Conservation (phyloP, 345 rosid genomes). For the Hypericum perforatum region DNA sequence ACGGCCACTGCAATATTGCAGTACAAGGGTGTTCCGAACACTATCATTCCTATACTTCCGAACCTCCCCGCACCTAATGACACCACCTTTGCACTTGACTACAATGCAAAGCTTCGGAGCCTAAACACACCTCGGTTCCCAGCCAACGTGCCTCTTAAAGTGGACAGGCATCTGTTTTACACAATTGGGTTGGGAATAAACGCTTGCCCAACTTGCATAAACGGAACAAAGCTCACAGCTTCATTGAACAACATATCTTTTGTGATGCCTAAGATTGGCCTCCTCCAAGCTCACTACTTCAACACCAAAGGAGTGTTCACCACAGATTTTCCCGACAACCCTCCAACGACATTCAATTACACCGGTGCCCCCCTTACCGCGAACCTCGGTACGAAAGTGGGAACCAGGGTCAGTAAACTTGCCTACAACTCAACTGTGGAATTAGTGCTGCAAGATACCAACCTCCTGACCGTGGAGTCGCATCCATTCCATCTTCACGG, state of each 20-base stretch:
- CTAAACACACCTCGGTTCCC: slow-evolving; percentile 16
- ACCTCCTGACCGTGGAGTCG: slow-evolving; percentile 19
- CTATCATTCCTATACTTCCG: slow-evolving; percentile 31
- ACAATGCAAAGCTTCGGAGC: slow-evolving; percentile 12
- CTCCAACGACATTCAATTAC: slow-evolving; percentile 15
- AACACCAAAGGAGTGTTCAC: slow-evolving; percentile 14
- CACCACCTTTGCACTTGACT: slow-evolving; percentile 31
- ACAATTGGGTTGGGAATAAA: slow-evolving; percentile 13
- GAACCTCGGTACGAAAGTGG: slow-evolving; percentile 15
- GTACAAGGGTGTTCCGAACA: slow-evolving; percentile 59
- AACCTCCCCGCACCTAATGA: slow-evolving; percentile 49
- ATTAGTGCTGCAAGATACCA: slow-evolving; percentile 21
- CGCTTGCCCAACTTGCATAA: slow-evolving; percentile 14
- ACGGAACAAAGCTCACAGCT: slow-evolving; percentile 15
- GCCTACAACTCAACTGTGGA: slow-evolving; percentile 23
- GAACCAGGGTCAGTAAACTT: slow-evolving; percentile 21
- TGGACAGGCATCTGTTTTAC: slow-evolving; percentile 13
- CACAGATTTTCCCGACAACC: slow-evolving; percentile 17
- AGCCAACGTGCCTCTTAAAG: slow-evolving; percentile 16
- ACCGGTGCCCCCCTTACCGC: slow-evolving; percentile 20
- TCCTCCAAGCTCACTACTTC: slow-evolving; percentile 20
- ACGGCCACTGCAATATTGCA: slow-evolving; percentile 68
- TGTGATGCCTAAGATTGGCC: slow-evolving; percentile 20
- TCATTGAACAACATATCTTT: slow-evolving; percentile 23
- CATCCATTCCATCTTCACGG: slow-evolving; percentile 23